These are phyloP conservation scores for Linum lewisii DNA, from an alignment of 345 rosid genomes.

Conservation along the genomic window DNA sequence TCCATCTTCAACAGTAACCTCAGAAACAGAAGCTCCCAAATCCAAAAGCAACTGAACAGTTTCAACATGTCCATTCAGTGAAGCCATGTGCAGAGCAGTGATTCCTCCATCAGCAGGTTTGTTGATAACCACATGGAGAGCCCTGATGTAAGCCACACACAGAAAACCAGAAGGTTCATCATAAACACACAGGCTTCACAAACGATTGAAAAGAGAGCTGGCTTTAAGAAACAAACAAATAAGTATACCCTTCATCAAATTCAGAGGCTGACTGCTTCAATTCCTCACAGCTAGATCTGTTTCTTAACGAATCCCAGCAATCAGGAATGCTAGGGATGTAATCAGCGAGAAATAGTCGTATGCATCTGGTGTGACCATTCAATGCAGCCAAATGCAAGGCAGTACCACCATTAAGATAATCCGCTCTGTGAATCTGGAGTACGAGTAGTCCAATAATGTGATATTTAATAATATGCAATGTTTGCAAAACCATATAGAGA, in stretches of 20 bases:
- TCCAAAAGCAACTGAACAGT: conserved; percentile 75
- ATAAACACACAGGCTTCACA: conserved; percentile 1
- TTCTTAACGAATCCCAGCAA: conserved; percentile 40
- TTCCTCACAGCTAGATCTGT: conserved; percentile 21
- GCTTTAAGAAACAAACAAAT: background rate
- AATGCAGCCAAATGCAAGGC: conserved; percentile 92
- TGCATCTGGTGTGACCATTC: conserved; percentile 80
- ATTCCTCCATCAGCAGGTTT: conserved; percentile 93
- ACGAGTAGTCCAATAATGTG: conserved; percentile 11
- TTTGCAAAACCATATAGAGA: background rate
- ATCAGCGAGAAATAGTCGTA: conserved; percentile 84
- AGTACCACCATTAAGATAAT: conserved; percentile 89
- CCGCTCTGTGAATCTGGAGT: conserved; percentile 74
- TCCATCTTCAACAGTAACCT: conserved; percentile 85
- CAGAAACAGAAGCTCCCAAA: conserved; percentile 72
- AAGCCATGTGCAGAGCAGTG: conserved; percentile 90
- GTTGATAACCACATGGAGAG: conserved; percentile 53
- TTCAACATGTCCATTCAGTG: conserved; percentile 81
- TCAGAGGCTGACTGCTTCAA: conserved; percentile 25
- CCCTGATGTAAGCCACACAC: conserved; percentile 29
- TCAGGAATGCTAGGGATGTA: conserved; percentile 63
- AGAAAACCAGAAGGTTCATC: conserved; percentile 1
- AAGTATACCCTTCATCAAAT: conserved; percentile 46
- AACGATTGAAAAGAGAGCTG: background rate
- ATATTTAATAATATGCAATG: conserved; percentile 12